Conservation (phyloP, 805 yeast species). For the Yamadazyma laniorum region DNA sequence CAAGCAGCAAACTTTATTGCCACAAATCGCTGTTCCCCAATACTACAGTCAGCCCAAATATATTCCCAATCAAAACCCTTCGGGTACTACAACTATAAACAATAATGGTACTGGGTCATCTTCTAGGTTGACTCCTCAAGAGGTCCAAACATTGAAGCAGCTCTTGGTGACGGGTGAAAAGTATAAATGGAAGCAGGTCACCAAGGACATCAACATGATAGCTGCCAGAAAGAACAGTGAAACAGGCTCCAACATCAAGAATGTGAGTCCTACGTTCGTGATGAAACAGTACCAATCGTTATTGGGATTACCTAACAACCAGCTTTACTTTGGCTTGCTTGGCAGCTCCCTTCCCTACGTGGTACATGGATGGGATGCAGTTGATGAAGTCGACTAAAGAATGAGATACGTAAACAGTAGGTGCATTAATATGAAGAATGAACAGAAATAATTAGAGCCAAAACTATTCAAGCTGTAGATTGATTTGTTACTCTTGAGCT, state of each 20-base stretch:
- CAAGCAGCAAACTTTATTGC: conserved; percentile 4
- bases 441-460: too few species aligned
- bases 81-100: background rate
- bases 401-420: background rate
- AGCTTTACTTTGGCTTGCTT: conserved; percentile 38
- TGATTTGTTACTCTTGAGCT: background rate
- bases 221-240: conserved; percentile 16
- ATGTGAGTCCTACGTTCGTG: conserved; percentile 53
- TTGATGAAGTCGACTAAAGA: conserved; percentile 19
- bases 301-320: conserved; percentile 53
- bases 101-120: background rate
- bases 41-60: conserved; percentile 7
- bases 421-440: too few species aligned
- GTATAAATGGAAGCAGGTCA: conserved; percentile 59
- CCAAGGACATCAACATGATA: conserved; percentile 32
- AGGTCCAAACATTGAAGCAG: conserved; percentile 45
- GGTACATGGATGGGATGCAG: conserved; percentile 48
- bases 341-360: conserved; percentile 57
- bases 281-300: conserved; percentile 52
- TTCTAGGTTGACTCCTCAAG: conserved; percentile 41
- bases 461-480: too few species aligned
- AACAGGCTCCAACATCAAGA: conserved; percentile 27
- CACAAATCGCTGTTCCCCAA: conserved; percentile 1
- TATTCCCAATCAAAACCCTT: conserved; percentile 17
- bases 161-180: conserved; percentile 52